Percentiles rank a stretch among this genome's conserved stretches.
phyloP scores from a whole-genome alignment of 2,329 filamentous ascomycete species.

The Calonectria pauciramosa region DNA sequence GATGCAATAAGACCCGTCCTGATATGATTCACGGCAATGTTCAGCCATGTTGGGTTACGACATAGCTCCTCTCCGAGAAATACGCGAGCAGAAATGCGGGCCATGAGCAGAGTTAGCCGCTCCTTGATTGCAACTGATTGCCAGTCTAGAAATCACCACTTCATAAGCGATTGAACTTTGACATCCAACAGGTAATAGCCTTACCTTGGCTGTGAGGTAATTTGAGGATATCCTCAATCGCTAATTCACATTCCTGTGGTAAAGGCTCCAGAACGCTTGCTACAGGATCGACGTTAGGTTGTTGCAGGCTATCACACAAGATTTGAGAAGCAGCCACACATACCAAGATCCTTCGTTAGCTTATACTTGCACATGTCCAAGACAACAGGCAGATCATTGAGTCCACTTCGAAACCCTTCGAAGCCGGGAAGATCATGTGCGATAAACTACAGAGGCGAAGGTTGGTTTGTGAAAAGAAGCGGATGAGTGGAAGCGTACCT shows the following conservation, averaged over 20 bases:
- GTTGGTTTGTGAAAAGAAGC: not conserved
- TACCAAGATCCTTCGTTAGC: not conserved
- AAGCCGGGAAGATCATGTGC: constrained; percentile 1
- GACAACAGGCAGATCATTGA: not conserved
- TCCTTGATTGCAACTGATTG: not conserved
- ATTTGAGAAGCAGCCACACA: not conserved
- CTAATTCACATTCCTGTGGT: not conserved
- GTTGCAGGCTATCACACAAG: no score
- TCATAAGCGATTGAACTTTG: not conserved
- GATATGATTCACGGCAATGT: not conserved
- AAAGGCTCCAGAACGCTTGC: not conserved
- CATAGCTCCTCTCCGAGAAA: constrained; percentile 4
- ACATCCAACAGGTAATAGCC: not conserved
- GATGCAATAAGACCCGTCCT: not conserved
- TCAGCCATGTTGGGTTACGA: not conserved
- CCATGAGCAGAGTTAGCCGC: not conserved
- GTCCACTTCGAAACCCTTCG: not conserved
- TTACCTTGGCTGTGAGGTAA: not conserved
- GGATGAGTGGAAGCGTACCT: not conserved
- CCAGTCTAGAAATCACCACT: not conserved
- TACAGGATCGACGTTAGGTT: not conserved
- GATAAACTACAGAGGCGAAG: not conserved
- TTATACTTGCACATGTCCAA: constrained; percentile 3
- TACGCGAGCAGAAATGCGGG: not conserved
- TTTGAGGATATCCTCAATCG: not conserved